phyloP scores from a whole-genome alignment of 352 stramenopile genomes.

The Phytophthora meadii region DNA sequence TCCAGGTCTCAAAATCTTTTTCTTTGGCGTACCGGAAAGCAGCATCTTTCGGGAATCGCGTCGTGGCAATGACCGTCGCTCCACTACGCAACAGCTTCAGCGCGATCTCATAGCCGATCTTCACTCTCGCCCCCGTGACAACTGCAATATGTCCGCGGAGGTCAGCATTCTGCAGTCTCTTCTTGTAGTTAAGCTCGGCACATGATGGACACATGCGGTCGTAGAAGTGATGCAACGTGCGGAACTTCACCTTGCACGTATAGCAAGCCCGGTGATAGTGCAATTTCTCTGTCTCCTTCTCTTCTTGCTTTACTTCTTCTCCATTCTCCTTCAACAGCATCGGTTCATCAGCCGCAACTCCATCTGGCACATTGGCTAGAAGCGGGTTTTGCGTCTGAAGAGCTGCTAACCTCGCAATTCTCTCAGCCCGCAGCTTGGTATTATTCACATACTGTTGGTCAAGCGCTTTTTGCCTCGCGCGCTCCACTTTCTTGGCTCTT shows the following conservation, averaged over 20 bases:
- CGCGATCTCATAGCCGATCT: slow-evolving; percentile 95
- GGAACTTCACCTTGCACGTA: slow-evolving; percentile 93
- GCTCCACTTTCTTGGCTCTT: slow-evolving; percentile 73
- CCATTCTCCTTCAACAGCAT: slow-evolving; percentile 24
- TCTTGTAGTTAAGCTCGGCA: slow-evolving; percentile 93
- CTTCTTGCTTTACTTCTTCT: slow-evolving; percentile 10
- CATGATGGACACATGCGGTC: slow-evolving; percentile 95
- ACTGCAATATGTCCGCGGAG: slow-evolving; percentile 84
- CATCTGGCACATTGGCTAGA: slow-evolving; percentile 71
- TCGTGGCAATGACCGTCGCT: slow-evolving; percentile 91
- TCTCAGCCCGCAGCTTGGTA: slow-evolving; percentile 73
- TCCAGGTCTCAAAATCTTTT: slow-evolving; percentile 83
- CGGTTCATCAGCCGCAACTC: slow-evolving; percentile 49
- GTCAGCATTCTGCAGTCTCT: slow-evolving; percentile 90
- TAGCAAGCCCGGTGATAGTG: slow-evolving; percentile 94
- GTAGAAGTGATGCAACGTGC: slow-evolving; percentile 94
- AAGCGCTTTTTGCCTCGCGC: slow-evolving; percentile 64
- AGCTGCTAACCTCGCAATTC: slow-evolving; percentile 56
- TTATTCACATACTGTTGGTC: slow-evolving; percentile 87
- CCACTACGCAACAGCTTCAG: slow-evolving; percentile 93
- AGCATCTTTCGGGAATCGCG: slow-evolving; percentile 94
- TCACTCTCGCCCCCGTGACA: slow-evolving; percentile 94
- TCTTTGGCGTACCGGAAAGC: slow-evolving; percentile 88
- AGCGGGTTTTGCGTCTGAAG: slow-evolving; percentile 69
- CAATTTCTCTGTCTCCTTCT: slow-evolving; percentile 51